Conservation (phyloP, 257 asterid species). For the Ilex aquifolium region DNA sequence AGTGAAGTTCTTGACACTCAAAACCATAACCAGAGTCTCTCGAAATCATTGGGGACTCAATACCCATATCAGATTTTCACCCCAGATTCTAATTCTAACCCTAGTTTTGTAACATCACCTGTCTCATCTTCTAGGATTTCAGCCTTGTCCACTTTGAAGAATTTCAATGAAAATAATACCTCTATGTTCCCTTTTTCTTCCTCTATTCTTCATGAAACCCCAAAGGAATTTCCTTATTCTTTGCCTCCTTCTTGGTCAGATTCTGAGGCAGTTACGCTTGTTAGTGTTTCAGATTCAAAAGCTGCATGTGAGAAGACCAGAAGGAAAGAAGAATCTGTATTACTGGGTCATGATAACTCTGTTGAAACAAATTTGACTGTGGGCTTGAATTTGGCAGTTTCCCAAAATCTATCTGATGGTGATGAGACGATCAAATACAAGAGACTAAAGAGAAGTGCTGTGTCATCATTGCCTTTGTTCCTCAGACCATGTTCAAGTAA, state of each 20-base stretch:
- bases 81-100: background rate
- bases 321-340: background rate
- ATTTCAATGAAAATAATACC: background rate
- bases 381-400: conserved; percentile 12
- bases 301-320: background rate
- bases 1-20: background rate
- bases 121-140: conserved; percentile 17
- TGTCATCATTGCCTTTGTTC: conserved; percentile 12
- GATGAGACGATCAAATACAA: conserved; percentile 15
- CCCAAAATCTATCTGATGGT: background rate
- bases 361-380: conserved; percentile 16
- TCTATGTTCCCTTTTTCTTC: background rate
- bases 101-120: background rate
- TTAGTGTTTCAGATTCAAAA: background rate
- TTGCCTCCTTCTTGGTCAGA: background rate
- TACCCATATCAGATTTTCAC: background rate
- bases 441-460: conserved; percentile 19
- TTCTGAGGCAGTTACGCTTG: background rate
- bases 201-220: background rate
- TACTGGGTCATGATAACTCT: background rate
- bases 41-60: background rate
- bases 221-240: background rate
- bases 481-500: conserved; percentile 14
- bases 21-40: background rate
- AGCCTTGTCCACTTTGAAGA: conserved; percentile 4